Evolutionary conservation across 2,329 filamentous ascomycete genomes (phyloP).

Genomic region (Penicillium freii): DNA sequence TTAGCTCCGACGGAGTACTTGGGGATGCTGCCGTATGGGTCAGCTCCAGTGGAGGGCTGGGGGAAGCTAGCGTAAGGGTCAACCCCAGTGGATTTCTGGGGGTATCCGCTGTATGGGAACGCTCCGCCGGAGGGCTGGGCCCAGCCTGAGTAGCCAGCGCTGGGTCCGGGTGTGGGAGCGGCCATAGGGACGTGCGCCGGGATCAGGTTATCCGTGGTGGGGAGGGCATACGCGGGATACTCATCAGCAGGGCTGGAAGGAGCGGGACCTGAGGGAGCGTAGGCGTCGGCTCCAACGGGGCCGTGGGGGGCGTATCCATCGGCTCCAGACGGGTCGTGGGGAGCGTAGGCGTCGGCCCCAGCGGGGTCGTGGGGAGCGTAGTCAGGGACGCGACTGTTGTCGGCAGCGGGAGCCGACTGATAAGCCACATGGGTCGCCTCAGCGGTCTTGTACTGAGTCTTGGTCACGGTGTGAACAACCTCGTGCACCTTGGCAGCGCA

Average conservation of each 20-base stretch:
- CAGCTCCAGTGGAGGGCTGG: not conserved
- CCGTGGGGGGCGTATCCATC: not conserved
- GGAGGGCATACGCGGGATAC: not conserved
- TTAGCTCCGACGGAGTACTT: not conserved
- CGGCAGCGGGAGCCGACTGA: not conserved
- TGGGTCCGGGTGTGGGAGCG: not conserved
- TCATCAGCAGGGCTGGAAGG: not conserved
- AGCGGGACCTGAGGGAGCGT: not conserved
- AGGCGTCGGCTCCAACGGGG: not conserved
- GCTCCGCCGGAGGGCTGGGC: too few species aligned
- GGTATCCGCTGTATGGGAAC: too few species aligned
- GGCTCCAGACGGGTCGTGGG: too few species aligned
- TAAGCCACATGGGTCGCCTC: conserved; percentile 5
- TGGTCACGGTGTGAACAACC: conserved; percentile 31
- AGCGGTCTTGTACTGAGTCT: conserved; percentile 20
- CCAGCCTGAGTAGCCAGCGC: not conserved
- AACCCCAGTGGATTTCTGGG: too few species aligned
- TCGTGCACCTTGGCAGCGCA: conserved; percentile 23
- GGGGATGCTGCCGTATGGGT: not conserved
- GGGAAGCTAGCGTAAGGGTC: not conserved
- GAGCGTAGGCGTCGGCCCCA: not conserved
- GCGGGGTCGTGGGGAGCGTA: not conserved
- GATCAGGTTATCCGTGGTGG: not conserved
- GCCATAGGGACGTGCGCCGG: not conserved
- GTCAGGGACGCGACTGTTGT: not conserved